These are phyloP conservation scores for Periconia digitata DNA, from an alignment of 2,329 filamentous ascomycete species.

Conservation along the genomic window DNA sequence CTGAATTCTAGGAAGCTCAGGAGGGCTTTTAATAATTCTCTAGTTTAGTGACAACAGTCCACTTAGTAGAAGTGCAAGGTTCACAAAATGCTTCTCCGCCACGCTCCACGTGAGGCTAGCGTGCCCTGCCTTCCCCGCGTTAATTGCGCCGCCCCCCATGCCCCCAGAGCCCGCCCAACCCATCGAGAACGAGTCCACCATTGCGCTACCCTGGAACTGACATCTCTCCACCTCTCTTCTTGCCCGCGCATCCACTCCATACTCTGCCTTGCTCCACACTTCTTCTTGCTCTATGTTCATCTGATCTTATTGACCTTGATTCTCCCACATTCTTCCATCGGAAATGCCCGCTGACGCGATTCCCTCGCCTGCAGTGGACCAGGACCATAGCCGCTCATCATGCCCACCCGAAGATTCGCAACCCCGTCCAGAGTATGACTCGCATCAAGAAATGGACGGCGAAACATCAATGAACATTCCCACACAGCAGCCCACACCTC, in stretches of 20 bases:
- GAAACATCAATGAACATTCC: constrained; percentile 17
- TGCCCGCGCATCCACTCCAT: constrained; percentile 6
- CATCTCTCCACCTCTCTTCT: constrained; percentile 15
- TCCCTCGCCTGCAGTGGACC: constrained; percentile 45
- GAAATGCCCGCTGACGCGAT: constrained; percentile 54
- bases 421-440: constrained; percentile 26
- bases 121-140: constrained; percentile 28
- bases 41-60: no score
- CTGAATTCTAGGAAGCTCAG: no score
- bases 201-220: constrained; percentile 13
- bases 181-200: constrained; percentile 16
- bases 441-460: constrained; percentile 22
- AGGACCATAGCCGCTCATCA: constrained; percentile 48
- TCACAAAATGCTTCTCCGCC: no score
- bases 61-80: no score
- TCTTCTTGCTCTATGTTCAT: constrained; percentile 16
- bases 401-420: constrained; percentile 53
- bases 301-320: constrained; percentile 19
- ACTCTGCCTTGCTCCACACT: constrained; percentile 2
- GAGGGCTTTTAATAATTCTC: no score
- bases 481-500: constrained; percentile 40
- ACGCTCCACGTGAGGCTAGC: constrained; percentile 27
- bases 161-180: constrained; percentile 21
- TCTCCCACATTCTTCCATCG: constrained; percentile 26
- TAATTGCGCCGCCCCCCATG: constrained; percentile 11